Conservation (phyloP, 441 rosid genomes). For the Populus hybrid region DNA sequence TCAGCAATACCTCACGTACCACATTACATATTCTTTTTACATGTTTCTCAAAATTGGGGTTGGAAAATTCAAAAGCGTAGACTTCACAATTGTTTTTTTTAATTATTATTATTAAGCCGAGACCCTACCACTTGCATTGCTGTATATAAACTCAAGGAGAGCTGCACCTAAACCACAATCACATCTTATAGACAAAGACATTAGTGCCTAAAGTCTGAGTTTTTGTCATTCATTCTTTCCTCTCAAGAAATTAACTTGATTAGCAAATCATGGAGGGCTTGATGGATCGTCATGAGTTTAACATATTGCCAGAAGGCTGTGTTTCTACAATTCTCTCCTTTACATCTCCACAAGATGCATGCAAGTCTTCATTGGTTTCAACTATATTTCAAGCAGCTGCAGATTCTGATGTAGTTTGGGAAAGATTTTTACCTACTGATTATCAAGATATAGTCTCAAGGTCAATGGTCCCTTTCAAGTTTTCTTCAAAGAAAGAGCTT, state of each 20-base stretch:
- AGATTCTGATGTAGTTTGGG: conserved; percentile 59
- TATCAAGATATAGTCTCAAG: conserved; percentile 29
- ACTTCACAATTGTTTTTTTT: background rate
- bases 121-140: background rate
- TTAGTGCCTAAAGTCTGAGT: background rate
- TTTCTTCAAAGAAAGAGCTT: conserved; percentile 62
- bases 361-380: conserved; percentile 48
- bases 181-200: background rate
- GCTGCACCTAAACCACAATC: background rate
- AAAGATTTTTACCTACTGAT: conserved; percentile 51
- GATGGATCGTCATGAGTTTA: background rate
- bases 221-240: background rate
- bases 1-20: too few species aligned
- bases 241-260: too few species aligned
- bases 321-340: conserved; percentile 48
- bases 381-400: conserved; percentile 47
- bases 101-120: background rate
- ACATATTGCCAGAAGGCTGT: conserved; percentile 51
- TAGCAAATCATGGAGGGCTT: background rate
- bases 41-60: background rate
- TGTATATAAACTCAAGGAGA: background rate
- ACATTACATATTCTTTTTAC: background rate
- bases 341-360: conserved; percentile 52
- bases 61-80: background rate
- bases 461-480: conserved; percentile 20